Evolutionary conservation across 2,329 filamentous ascomycete species (phyloP), one percentile per base, ranked within the genome.

Genomic region (Cytospora leucostoma): DNA sequence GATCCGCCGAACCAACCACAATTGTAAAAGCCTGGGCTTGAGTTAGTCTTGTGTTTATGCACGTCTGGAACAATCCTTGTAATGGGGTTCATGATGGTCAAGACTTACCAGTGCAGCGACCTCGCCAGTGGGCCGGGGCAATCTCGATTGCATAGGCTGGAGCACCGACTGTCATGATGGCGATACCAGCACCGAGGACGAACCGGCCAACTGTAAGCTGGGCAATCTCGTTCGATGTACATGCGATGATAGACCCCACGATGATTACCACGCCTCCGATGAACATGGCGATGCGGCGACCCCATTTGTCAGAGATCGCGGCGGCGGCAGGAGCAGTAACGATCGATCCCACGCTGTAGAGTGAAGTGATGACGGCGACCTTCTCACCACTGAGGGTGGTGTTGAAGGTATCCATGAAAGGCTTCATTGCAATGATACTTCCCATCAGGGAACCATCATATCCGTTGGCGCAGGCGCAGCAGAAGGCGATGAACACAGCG

Each of bases 1-100:
- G 77, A 75, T 56, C 81, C 81, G 49, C 80, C 80, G 59, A 82
- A 83, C 79, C 79, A 83, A 60, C 80, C 80, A 61, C 79, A 82
- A 73, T 84, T 84, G 70, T 83, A 83, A 72, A 84, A 76, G 35
- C 76, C 75, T 19, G 21, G 10, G 34, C 11, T 27, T 32, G n/a
- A 3, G 6, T 50, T 34, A 37, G 50, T 15, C 32, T 47, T 10
- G 7, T 12, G 13, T 47, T 50, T 2, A 4, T 27, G 13, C 7
- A 7, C 12, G 19, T 13, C 11, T 8, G 8, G 7, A 19, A 27
- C 4, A 27, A 27, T 4, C 27, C 7, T 2, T 33, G 7, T n/a
- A 12, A 7, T 6, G 1, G 32, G 4, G 21, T 34, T 40, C n/a
- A 27, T 6, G 21, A 66, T 37, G 68, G 57, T 32, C 15, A 15